A percentile compares a stretch with the other conserved stretches of the same genome.
These are phyloP conservation scores for Colletotrichum phormii DNA, from an alignment of 2,329 filamentous ascomycete species.

Conservation along the genomic window DNA sequence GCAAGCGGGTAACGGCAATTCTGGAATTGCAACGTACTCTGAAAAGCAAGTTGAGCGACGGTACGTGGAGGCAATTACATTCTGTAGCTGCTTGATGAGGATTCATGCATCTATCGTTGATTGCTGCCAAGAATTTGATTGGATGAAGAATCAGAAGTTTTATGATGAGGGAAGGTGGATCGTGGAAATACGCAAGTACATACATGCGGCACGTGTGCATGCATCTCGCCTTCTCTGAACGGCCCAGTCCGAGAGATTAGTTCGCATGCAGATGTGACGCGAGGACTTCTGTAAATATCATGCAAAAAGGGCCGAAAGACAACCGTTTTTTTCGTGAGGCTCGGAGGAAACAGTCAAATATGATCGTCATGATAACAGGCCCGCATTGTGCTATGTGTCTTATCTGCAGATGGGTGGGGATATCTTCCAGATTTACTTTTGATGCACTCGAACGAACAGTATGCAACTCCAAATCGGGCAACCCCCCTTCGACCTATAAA, in stretches of 20 bases:
- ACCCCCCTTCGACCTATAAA: not conserved
- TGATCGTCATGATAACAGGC: not conserved
- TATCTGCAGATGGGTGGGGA: not conserved
- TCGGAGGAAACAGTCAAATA: not conserved
- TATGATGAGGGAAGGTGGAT: not conserved
- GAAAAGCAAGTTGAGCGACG: not conserved
- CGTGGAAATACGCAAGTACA: not conserved
- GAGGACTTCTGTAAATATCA: not conserved
- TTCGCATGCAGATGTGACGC: not conserved
- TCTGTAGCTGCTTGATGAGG: not conserved
- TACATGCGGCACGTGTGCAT: not conserved
- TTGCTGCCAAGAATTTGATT: not conserved
- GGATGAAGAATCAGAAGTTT: not conserved
- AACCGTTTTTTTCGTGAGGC: not conserved
- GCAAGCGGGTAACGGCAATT: not conserved
- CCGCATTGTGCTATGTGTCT: not conserved
- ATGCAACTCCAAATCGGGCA: not conserved
- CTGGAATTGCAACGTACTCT: not conserved
- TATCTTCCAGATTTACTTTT: not conserved
- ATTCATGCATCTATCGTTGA: not conserved
- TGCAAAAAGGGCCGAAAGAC: not conserved
- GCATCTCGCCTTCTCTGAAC: not conserved
- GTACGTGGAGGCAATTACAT: not conserved
- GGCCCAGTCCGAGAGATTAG: not conserved
- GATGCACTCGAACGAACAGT: not conserved